Conservation (phyloP, 2,329 filamentous ascomycete species). For the Sporothrix pallida region DNA sequence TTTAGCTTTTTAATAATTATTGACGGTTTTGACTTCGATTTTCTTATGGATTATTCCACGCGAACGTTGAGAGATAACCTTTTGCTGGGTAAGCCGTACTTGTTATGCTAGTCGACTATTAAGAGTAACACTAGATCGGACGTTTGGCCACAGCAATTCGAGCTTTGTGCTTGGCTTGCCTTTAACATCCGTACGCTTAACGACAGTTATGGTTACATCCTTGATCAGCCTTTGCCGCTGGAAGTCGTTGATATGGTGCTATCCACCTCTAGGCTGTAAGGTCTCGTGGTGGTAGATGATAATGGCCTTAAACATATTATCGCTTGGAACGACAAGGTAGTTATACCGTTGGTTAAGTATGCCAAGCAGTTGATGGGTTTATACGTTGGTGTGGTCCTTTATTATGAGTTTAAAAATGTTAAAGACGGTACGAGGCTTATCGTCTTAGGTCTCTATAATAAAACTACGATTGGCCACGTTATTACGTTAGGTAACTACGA, state of each 20-base stretch:
- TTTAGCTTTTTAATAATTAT: not conserved
- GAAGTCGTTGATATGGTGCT: not conserved
- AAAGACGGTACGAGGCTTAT: not conserved
- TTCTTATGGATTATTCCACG: not conserved
- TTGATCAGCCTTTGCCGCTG: not conserved
- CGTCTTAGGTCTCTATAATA: not conserved
- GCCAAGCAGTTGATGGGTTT: slow-evolving; percentile 8
- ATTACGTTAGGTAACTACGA: not conserved
- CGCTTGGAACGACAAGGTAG: slow-evolving; percentile 6
- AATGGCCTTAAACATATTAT: not conserved
- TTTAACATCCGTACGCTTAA: slow-evolving; percentile 4
- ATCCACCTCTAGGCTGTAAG: not conserved
- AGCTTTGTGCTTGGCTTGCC: not conserved
- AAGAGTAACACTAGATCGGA: not conserved
- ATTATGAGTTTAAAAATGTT: not conserved
- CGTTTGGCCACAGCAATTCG: not conserved
- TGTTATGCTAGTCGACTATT: not conserved
- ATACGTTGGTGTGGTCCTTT: not conserved
- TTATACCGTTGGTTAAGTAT: slow-evolving; percentile 5
- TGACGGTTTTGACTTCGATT: not conserved
- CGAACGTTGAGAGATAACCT: not conserved
- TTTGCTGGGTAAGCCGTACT: not conserved
- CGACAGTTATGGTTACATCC: not conserved
- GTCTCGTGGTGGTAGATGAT: not conserved
- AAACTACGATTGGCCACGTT: not conserved